phyloP scores from a whole-genome alignment of 192 early-diverging fungal genomes.

The Cladochytrium replicatum region DNA sequence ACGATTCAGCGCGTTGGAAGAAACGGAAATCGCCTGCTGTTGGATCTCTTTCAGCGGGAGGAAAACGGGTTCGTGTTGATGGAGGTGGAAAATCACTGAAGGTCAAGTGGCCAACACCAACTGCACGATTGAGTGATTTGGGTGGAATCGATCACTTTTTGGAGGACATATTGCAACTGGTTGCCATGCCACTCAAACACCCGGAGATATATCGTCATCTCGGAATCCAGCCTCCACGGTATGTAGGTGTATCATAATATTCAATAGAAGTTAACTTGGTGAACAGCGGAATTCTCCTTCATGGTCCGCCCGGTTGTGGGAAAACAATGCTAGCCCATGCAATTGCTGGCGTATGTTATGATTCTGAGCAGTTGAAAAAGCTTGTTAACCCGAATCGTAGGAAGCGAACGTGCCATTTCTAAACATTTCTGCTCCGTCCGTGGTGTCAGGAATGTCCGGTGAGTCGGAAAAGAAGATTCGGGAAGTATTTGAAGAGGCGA shows the following conservation, averaged over 20 bases:
- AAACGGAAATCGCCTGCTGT: slow-evolving; percentile 1
- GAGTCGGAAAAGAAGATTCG: slow-evolving; percentile 97
- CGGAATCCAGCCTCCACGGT: slow-evolving; percentile 79
- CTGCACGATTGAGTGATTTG: slow-evolving; percentile 59
- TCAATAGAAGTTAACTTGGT: no score
- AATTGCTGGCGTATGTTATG: slow-evolving; percentile 74
- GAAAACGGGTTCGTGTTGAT: no score
- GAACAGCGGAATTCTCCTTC: slow-evolving; percentile 86
- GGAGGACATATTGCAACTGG: slow-evolving; percentile 75
- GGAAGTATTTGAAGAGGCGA: slow-evolving; percentile 95
- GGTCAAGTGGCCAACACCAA: slow-evolving; percentile 44
- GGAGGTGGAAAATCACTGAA: no score
- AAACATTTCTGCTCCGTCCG: slow-evolving; percentile 85
- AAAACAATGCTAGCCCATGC: slow-evolving; percentile 94
- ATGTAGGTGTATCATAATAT: background rate
- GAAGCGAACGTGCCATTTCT: slow-evolving; percentile 85
- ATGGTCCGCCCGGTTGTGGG: slow-evolving; percentile 95
- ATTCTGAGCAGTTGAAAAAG: background rate
- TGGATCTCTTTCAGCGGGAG: no score
- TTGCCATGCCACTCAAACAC: slow-evolving; percentile 88
- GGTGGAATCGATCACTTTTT: slow-evolving; percentile 81
- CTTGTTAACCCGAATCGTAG: no score
- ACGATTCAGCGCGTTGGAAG: background rate
- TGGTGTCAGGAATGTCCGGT: slow-evolving; percentile 96
- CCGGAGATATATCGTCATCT: slow-evolving; percentile 86